phyloP scores from a whole-genome alignment of 805 yeast genomes.

The Candida khao-thaluensis region DNA sequence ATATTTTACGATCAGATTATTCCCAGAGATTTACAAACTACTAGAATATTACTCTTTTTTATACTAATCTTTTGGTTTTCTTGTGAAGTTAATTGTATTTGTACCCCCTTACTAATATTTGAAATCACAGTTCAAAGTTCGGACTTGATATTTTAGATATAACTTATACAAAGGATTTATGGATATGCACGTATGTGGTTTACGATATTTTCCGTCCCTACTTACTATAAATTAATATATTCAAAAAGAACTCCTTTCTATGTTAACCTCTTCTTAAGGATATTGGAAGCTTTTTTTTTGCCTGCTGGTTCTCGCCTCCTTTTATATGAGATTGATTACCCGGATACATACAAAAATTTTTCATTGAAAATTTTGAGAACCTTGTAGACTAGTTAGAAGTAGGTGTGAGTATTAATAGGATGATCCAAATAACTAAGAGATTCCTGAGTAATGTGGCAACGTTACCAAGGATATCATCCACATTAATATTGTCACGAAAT shows the following conservation, averaged over 20 bases:
- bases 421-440: conserved; percentile 2
- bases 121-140: too few relatives aligned
- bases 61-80: too few relatives aligned
- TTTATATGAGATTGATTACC: conserved; percentile 6
- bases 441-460: conserved; percentile 6
- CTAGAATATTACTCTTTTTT: not conserved
- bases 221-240: too few relatives aligned
- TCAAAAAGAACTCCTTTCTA: too few relatives aligned
- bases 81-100: too few relatives aligned
- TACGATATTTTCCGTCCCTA: too few relatives aligned
- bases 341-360: conserved; percentile 10
- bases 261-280: too few relatives aligned
- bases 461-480: conserved; percentile 35
- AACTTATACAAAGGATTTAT: too few relatives aligned
- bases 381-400: too few relatives aligned
- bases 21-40: conserved; percentile 6
- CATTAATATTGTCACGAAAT: conserved; percentile 69
- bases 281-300: conserved; percentile 1
- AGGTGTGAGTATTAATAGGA: not conserved
- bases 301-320: not conserved
- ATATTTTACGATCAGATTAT: conserved; percentile 4
- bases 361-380: conserved; percentile 6
- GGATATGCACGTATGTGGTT: too few relatives aligned
- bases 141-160: too few relatives aligned
- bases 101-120: too few relatives aligned